Base-by-base conservation (phyloP, 345 rosid genomes). In the Euphorbia peplus region DNA sequence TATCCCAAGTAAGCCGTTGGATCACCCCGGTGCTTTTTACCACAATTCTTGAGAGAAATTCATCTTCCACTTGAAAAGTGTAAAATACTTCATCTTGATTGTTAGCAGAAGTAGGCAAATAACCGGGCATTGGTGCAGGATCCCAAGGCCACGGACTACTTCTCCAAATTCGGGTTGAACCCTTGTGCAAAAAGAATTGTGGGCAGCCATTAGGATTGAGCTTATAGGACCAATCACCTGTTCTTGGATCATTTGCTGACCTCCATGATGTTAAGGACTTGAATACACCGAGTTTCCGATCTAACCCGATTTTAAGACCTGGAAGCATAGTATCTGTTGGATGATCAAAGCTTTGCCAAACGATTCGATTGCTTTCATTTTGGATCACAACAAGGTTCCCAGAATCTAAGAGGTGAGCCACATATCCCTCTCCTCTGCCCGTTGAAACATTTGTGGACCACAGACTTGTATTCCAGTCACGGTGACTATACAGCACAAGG, bases 331-430 rank as follows among this genome's bases (percentile, higher is more conserved):
- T 64, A 46, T 64, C 54, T 2, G 65, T 57, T 11, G 75, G 75
- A 32, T 72, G 2, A 71, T 71, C 50, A 55, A 71, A 64, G 19
- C 75, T 72, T 50, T 72, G 70, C 75, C 75, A 63, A 16, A 63
- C 35, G 44, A 71, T 32, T 15, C 19, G 32, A 48, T 46, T 12
- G 13, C 30, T 47, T 50, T 62, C 68, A 22, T 51, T 26, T 14
- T 16, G 60, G 25, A 60, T 26, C 60, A 70, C 25, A 29, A 70
- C 67, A 13, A 70, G 26, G 15, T 70, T 62, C 15, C 74, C 74
- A 14, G 61, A 37, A 39, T 63, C 68, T 54, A 54, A 30, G 1
- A 63, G 54, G 46, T 39, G 47, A 41, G 69, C 75, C 25, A 8
- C 44, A 37, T 5, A 21, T 3, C 29, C 41, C n/a, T 25, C n/a